A percentile compares a stretch with the other conserved stretches of the same genome.
Evolutionary conservation across 202 grass and related monocot species (phyloP).

Genomic region (Hordeum pubiflorum): DNA sequence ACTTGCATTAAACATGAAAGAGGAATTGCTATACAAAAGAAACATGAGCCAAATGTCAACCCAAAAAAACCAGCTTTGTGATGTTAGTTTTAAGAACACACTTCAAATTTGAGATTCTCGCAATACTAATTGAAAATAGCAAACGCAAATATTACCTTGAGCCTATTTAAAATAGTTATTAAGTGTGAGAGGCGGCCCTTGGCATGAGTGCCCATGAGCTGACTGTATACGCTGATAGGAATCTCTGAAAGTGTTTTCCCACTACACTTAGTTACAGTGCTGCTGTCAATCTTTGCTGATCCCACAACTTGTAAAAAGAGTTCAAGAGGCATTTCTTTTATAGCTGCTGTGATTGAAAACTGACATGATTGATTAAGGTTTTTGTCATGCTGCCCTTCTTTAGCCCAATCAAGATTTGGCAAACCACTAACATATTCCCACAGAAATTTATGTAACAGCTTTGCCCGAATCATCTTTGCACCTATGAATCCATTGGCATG

Average conservation of each 20-base stretch:
- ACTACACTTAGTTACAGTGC: slow-evolving; percentile 57
- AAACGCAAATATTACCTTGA: slow-evolving; percentile 51
- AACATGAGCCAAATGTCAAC: background rate
- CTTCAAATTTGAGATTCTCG: background rate
- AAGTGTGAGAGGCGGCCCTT: slow-evolving; percentile 61
- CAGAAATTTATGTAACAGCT: slow-evolving; percentile 77
- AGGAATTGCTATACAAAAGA: slow-evolving; percentile 2
- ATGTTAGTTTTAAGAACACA: background rate
- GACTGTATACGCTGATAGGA: slow-evolving; percentile 49
- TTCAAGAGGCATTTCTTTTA: slow-evolving; percentile 80
- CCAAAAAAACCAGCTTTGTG: background rate
- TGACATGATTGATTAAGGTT: slow-evolving; percentile 37
- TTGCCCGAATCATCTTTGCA: slow-evolving; percentile 83
- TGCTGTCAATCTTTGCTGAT: slow-evolving; percentile 71
- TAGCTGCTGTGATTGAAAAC: slow-evolving; percentile 60
- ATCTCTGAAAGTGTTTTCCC: slow-evolving; percentile 72
- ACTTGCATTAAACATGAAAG: slow-evolving; percentile 15
- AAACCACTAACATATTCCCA: slow-evolving; percentile 59
- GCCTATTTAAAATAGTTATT: slow-evolving; percentile 63
- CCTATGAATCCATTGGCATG: slow-evolving; percentile 73
- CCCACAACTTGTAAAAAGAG: slow-evolving; percentile 91
- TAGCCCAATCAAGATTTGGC: slow-evolving; percentile 38
- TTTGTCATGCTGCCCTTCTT: slow-evolving; percentile 28
- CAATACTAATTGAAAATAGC: background rate
- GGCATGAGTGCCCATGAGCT: slow-evolving; percentile 56